A percentile compares a stretch with the other conserved stretches of the same genome.
Evolutionary conservation across 371 early-diverging fungal genomes (phyloP).

Genomic region (Apophysomyces trapeziformis): DNA sequence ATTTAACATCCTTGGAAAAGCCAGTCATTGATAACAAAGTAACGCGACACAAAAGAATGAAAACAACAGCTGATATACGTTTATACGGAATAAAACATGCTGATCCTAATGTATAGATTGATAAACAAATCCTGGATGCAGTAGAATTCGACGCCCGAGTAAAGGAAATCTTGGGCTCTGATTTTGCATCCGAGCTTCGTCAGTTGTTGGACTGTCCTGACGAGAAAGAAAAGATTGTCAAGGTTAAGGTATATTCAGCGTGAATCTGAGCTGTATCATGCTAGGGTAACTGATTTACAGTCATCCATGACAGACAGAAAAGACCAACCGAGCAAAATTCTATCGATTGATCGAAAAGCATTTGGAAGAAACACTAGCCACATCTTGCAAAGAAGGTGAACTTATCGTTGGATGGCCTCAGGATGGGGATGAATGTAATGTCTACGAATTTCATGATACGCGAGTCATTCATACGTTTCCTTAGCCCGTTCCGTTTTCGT

Average conservation of each 20-base stretch:
- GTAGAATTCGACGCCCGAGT: conserved; percentile 35
- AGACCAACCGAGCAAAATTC: conserved; percentile 30
- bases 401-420: conserved; percentile 39
- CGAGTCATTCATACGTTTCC: conserved; percentile 13
- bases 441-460: not conserved
- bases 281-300: not conserved
- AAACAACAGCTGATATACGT: not conserved
- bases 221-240: conserved; percentile 21
- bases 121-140: not conserved
- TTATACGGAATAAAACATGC: not conserved
- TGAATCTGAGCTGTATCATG: not conserved
- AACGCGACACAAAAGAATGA: no score
- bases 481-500: conserved; percentile 23
- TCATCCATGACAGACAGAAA: conserved; percentile 24
- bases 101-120: not conserved
- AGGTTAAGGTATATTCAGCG: conserved; percentile 17
- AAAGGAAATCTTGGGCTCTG: conserved; percentile 19
- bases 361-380: conserved; percentile 31
- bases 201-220: conserved; percentile 28
- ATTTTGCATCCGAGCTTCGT: conserved; percentile 36
- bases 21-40: conserved; percentile 8
- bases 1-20: conserved; percentile 53
- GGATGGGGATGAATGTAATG: conserved; percentile 10
- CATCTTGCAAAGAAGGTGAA: conserved; percentile 26
- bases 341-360: conserved; percentile 34